Conservation (phyloP, 495 filamentous ascomycete species). For the Penicillium dipodomyicola region DNA sequence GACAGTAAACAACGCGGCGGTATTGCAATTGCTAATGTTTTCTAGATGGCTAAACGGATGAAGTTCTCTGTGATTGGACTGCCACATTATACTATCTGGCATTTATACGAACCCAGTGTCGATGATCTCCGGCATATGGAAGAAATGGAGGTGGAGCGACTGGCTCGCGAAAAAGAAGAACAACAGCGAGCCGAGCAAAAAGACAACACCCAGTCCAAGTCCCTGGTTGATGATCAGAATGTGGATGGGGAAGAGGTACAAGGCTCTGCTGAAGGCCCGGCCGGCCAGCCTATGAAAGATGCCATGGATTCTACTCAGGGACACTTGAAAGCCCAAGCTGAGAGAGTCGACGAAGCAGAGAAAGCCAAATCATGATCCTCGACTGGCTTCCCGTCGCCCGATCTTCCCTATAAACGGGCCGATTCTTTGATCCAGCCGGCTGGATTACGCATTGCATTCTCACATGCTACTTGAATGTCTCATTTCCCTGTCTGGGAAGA, state of each 20-base stretch:
- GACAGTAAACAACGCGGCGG: conserved; percentile 6
- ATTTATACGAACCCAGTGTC: conserved; percentile 96
- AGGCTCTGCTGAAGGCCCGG: conserved; percentile 19
- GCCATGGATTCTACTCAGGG: conserved; percentile 14
- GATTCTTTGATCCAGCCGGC: conserved; percentile 4
- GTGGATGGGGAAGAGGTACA: conserved; percentile 11
- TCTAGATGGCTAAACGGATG: conserved; percentile 95
- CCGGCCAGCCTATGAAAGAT: conserved; percentile 16
- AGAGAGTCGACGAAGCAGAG: not conserved
- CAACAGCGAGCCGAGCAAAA: conserved; percentile 59
- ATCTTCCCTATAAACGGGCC: not conserved
- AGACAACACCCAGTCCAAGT: conserved; percentile 7
- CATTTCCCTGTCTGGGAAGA: not conserved
- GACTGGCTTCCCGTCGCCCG: not conserved
- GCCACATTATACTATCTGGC: conserved; percentile 99
- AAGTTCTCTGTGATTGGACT: conserved; percentile 93
- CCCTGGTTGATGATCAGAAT: conserved; percentile 3
- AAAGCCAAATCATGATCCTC: not conserved
- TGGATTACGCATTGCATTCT: conserved; percentile 4
- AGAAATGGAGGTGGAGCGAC: conserved; percentile 83
- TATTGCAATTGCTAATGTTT: conserved; percentile 30
- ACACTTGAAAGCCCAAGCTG: not conserved
- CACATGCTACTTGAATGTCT: not conserved
- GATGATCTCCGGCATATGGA: conserved; percentile 98
- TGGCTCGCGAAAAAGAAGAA: conserved; percentile 70